Base-by-base conservation (phyloP, 371 early-diverging fungal genomes). In the Haplosporangium sp. region DNA sequence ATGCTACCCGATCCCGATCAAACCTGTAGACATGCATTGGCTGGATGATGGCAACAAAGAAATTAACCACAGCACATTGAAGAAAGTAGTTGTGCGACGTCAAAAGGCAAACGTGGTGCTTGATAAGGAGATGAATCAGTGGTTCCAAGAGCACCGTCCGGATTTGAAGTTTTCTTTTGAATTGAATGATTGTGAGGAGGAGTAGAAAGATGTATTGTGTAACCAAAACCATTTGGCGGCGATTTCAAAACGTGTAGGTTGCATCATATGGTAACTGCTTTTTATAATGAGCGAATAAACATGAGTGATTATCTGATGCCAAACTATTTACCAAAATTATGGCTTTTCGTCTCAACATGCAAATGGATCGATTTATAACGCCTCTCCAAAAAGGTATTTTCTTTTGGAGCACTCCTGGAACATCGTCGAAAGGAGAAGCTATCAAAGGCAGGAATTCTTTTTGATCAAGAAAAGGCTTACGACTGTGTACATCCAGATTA, bases 1-100 rank as follows among this genome's bases (percentile, higher is more conserved):
- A 0, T 74, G 81, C 27, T 81, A 81, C 39, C 81, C 81, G 20
- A 71, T 81, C 56, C 81, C 81, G 40, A 64, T 81, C 67, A 74
- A 74, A 59, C 53, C 65, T 10, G 10, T 55, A 39, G 81, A 81
- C 34, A 68, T 81, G 65, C 57, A 17, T 19, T 74, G 75, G 75
- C 57, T 71, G 55, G 27, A 40, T 0, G 19, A 34, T 5, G 27
- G 42, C 27, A 10, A 55, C 1, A 11, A 27, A 1, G 27, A 27
- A 27, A 27, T 45, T 27, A 8, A 35, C 13, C 15, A 6, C 2
- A 20, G 8, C 2, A 39, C 7, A 34, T 38, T 81, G 65, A 74
- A 69, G 58, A 64, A 38, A 4, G 72, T 81, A 20, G 56, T 71
- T 34, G 62, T 81, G 39, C 45, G 81, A 27, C 71, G 75, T 1